A percentile compares a stretch with the other conserved stretches of the same genome.
Conservation (phyloP, 345 rosid species). For the Atalantia buxifolia region DNA sequence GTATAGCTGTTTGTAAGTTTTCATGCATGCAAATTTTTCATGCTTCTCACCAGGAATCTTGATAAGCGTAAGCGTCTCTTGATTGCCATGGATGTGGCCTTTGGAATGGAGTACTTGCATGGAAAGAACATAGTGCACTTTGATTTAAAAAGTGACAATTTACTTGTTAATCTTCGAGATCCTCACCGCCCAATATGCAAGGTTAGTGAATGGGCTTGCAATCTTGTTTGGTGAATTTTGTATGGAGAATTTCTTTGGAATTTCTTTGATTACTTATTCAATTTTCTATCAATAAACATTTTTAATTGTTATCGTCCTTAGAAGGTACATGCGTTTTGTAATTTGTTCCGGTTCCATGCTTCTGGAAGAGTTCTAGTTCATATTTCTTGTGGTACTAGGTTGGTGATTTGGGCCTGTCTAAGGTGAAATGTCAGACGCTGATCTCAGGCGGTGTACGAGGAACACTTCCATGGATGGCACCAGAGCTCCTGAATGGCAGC, state of each 20-base stretch:
- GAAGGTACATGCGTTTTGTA: neutral
- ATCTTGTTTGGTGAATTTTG: neutral
- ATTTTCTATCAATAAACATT: neutral
- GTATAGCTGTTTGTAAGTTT: neutral
- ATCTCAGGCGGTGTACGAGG: slow-evolving; percentile 69
- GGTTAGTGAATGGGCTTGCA: slow-evolving; percentile 32
- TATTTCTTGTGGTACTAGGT: slow-evolving; percentile 35
- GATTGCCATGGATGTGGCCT: slow-evolving; percentile 73
- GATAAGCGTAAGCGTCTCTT: slow-evolving; percentile 58
- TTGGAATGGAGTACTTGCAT: slow-evolving; percentile 76
- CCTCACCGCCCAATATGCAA: slow-evolving; percentile 71
- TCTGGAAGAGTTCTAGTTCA: neutral
- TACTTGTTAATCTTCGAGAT: slow-evolving; percentile 73
- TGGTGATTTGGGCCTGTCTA: slow-evolving; percentile 63
- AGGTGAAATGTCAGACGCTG: slow-evolving; percentile 63
- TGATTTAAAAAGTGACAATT: slow-evolving; percentile 72
- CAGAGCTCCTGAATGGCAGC: slow-evolving; percentile 60
- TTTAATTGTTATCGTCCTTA: neutral
- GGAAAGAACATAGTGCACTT: slow-evolving; percentile 69
- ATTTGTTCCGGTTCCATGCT: neutral
- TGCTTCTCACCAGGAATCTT: slow-evolving; percentile 36
- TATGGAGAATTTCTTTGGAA: neutral
- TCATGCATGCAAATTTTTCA: neutral
- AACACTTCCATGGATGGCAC: slow-evolving; percentile 78
- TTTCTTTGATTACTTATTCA: neutral